Base-by-base conservation (phyloP, 2,329 filamentous ascomycete species). In the Tolypocladium endophyticum region DNA sequence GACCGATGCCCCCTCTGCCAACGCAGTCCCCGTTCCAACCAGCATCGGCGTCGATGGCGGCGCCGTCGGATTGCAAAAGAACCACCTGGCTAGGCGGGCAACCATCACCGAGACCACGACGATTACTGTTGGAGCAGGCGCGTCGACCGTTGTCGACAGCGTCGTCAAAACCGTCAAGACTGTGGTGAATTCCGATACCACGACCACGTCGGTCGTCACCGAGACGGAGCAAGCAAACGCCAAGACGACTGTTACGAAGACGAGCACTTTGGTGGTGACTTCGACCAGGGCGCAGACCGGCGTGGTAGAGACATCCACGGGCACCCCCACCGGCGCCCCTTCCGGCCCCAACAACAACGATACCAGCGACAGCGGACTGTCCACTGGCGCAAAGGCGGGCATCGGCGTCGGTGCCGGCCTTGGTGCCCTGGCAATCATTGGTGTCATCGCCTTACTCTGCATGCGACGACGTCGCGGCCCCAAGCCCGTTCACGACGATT, bases 381-480 rank as follows among this genome's bases (percentile, higher is more conserved):
- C 72, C 1, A 74, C 70, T 8, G 76, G 75, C 35, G 76, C 75
- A 61, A 76, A 77, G 71, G 74, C 73, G 52, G 76, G 76, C 58
- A 78, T 78, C 43, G 76, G 76, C 58, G 72, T 71, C 28, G 76
- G 73, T 57, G 72, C 68, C 23, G 75, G 70, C 61, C 66, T 75
- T 28, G 76, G 63, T 57, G 76, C 66, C 25, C 67, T 77, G 12
- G 61, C 67, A 41, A n/a, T 74, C 59, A 59, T 75, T 53, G 69
- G 60, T 52, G 66, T 61, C 25, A 59, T 70, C 53, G 39, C 69
- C 50, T 72, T 69, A 65, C 68, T 71, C 64, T 69, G 68, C 61
- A 58, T 71, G 57, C 66, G 67, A 61, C 66, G 67, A 59, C 70
- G 74, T 62, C 66, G 66, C 60, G 60, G 65, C 53, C 64, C 69